Evolutionary conservation across 371 early-diverging fungal species (phyloP).

Genomic region (Syncephalastrum contaminatum): DNA sequence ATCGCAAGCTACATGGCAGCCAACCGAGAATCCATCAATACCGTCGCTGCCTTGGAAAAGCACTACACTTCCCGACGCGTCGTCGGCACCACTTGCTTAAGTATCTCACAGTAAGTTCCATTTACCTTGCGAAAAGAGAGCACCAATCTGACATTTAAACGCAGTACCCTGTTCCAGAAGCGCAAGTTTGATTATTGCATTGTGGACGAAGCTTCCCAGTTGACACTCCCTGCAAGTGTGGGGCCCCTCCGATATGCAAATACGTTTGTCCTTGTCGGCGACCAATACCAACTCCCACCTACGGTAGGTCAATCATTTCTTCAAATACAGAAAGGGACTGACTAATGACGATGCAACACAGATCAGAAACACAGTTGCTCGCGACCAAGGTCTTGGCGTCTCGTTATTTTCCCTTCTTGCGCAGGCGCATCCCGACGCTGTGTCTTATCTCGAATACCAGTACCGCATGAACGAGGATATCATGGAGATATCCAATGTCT

Average conservation of each 20-base stretch:
- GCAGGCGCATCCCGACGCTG: constrained; percentile 79
- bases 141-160: background rate
- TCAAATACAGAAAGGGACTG: too few species aligned
- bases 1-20: constrained; percentile 49
- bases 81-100: constrained; percentile 89
- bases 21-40: constrained; percentile 8
- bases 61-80: constrained; percentile 64
- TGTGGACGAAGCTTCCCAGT: constrained; percentile 98
- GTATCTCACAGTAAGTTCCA: constrained; percentile 73
- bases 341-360: constrained; percentile 10
- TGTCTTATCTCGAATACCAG: constrained; percentile 82
- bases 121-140: background rate
- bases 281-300: constrained; percentile 98
- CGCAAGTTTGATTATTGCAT: constrained; percentile 96
- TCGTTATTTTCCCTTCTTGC: constrained; percentile 83
- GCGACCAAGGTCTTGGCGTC: constrained; percentile 43
- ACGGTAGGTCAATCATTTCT: constrained; percentile 55
- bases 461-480: constrained; percentile 97
- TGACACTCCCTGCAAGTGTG: constrained; percentile 91
- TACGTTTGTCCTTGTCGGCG: constrained; percentile 96
- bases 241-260: constrained; percentile 89
- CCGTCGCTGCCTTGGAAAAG: constrained; percentile 56
- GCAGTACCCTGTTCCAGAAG: constrained; percentile 57
- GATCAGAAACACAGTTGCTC: constrained; percentile 57
- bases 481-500: constrained; percentile 84